Conservation (phyloP, 1,284 basidiomycete genomes). For the Irpex sp. region DNA sequence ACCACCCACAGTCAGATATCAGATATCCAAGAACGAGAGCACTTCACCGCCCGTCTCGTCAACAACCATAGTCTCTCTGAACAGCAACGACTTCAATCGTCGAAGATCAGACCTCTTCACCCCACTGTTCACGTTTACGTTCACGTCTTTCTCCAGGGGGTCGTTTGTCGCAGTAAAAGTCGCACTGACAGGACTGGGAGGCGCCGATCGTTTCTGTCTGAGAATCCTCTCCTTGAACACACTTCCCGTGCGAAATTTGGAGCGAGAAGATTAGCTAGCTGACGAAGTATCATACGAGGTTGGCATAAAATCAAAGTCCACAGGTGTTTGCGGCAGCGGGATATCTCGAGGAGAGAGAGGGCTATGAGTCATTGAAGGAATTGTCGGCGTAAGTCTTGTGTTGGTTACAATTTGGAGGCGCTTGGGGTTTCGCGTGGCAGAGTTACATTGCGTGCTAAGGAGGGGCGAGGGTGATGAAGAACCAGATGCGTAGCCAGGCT, state of each 20-base stretch:
- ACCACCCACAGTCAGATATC: neutral
- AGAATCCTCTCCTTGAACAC: neutral
- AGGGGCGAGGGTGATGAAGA: conserved; percentile 2
- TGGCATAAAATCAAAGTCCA: neutral
- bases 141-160: neutral
- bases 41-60: neutral
- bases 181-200: neutral
- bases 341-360: neutral
- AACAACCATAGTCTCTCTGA: neutral
- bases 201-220: neutral
- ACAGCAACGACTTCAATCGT: neutral
- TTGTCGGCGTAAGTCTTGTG: neutral
- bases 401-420: neutral
- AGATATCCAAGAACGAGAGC: neutral
- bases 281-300: neutral
- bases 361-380: neutral
- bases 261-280: neutral
- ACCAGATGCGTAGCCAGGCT: conserved; percentile 7
- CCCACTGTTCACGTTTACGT: neutral
- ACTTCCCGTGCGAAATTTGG: neutral
- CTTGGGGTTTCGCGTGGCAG: conserved; percentile 1
- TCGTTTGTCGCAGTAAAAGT: neutral
- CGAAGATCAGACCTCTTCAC: neutral
- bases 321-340: neutral
- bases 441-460: neutral